Conservation (phyloP, 495 filamentous ascomycete species). For the Penicillium alfredii region DNA sequence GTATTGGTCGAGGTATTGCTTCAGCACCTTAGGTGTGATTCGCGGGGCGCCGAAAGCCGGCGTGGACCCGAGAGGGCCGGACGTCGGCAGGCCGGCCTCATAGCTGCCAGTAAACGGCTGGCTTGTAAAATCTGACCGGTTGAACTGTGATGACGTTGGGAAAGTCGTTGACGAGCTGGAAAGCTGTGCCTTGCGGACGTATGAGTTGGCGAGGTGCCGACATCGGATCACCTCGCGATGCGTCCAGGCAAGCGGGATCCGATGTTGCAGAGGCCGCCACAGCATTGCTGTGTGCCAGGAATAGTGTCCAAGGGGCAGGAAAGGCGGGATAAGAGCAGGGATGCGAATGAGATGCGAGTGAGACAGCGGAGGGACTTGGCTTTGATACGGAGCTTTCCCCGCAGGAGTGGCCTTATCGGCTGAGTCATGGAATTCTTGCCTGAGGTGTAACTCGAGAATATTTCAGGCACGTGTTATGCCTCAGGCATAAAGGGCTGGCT, state of each 20-base stretch:
- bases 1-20: slow-evolving; percentile 89
- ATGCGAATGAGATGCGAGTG: slow-evolving; percentile 1
- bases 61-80: slow-evolving; percentile 51
- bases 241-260: slow-evolving; percentile 10
- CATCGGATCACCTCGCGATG: slow-evolving; percentile 14
- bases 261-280: slow-evolving; percentile 18
- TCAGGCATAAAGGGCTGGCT: no score
- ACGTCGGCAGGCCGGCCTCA: slow-evolving; percentile 60
- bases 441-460: no score
- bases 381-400: slow-evolving; percentile 28
- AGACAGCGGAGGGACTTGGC: no score
- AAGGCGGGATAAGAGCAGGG: not conserved
- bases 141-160: slow-evolving; percentile 47
- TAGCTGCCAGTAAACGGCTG: slow-evolving; percentile 71
- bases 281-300: no score
- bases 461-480: no score
- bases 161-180: slow-evolving; percentile 30
- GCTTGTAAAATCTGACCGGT: slow-evolving; percentile 56
- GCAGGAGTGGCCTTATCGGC: slow-evolving; percentile 28
- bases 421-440: no score
- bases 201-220: no score
- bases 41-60: slow-evolving; percentile 59
- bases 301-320: no score
- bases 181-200: no score
- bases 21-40: slow-evolving; percentile 76